Evolutionary conservation across 345 rosid genomes (phyloP).

Genomic region (Syzygium grande): DNA sequence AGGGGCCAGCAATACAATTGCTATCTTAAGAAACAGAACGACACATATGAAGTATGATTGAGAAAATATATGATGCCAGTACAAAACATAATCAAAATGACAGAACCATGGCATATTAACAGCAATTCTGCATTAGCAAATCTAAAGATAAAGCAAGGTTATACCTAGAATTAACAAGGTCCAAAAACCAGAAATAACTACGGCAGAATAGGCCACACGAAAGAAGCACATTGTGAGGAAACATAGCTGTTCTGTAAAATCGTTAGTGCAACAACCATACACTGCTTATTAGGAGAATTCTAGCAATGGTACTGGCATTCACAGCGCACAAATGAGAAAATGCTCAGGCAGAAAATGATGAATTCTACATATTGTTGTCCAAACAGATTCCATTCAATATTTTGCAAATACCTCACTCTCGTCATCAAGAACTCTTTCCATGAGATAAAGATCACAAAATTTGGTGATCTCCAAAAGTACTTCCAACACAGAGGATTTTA

Average conservation of each 20-base stretch:
- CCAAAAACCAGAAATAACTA: neutral
- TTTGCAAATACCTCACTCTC: slow-evolving; percentile 59
- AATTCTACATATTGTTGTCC: neutral
- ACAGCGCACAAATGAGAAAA: neutral
- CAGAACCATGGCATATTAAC: neutral
- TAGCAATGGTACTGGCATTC: neutral
- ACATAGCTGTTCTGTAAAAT: neutral
- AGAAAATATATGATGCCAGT: neutral
- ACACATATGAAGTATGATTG: neutral
- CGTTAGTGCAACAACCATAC: neutral
- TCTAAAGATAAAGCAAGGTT: neutral
- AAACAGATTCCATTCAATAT: slow-evolving; percentile 6
- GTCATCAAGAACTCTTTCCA: slow-evolving; percentile 97
- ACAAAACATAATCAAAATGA: neutral
- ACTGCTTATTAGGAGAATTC: neutral
- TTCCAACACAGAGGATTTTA: slow-evolving; percentile 84
- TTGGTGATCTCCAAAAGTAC: slow-evolving; percentile 89
- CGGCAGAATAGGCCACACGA: neutral
- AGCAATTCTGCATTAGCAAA: neutral
- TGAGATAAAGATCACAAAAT: slow-evolving; percentile 89
- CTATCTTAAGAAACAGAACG: neutral
- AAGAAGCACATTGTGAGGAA: neutral
- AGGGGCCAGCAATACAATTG: neutral
- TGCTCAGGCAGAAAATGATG: neutral
- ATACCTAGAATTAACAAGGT: neutral